phyloP scores from a whole-genome alignment of 495 filamentous ascomycete genomes.

The Penicillium lividum region DNA sequence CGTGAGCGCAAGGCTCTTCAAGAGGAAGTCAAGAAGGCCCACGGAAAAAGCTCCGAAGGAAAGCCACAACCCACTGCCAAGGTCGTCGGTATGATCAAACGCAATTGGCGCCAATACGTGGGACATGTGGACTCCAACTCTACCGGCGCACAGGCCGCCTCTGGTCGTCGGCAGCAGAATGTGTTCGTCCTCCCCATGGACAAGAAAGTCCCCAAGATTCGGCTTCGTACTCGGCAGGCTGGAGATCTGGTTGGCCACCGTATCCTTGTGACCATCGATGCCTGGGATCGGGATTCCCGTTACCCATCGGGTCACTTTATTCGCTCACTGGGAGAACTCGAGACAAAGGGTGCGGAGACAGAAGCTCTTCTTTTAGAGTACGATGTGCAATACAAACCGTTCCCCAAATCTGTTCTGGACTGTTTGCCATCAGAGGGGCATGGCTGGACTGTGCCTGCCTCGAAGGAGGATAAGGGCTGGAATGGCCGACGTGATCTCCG shows the following conservation, averaged over 20 bases:
- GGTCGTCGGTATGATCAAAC: constrained; percentile 88
- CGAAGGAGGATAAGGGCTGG: constrained; percentile 80
- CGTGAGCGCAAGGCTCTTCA: constrained; percentile 82
- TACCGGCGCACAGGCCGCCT: constrained; percentile 64
- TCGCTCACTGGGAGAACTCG: constrained; percentile 86
- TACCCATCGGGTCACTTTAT: constrained; percentile 95
- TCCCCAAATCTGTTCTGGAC: constrained; percentile 91
- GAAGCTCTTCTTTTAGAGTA: constrained; percentile 93
- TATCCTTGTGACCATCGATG: constrained; percentile 92
- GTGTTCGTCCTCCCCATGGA: constrained; percentile 98
- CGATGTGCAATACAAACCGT: constrained; percentile 96
- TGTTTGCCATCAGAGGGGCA: constrained; percentile 91
- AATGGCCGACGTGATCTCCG: constrained; percentile 78
- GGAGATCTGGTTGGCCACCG: constrained; percentile 85
- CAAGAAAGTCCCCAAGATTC: constrained; percentile 93
- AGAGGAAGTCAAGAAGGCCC: constrained; percentile 85
- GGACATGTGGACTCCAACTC: constrained; percentile 90
- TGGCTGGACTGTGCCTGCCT: constrained; percentile 84
- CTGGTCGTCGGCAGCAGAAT: constrained; percentile 81
- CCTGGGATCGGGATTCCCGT: constrained; percentile 89
- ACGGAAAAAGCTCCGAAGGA: constrained; percentile 75
- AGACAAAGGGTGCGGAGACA: constrained; percentile 94
- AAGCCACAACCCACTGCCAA: constrained; percentile 86
- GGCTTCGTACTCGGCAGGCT: constrained; percentile 86
- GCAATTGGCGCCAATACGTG: constrained; percentile 98